Evolutionary conservation across 1,284 basidiomycete species (phyloP), one percentile per base, ranked within the genome.

Genomic region (Rugosomyces carneus): DNA sequence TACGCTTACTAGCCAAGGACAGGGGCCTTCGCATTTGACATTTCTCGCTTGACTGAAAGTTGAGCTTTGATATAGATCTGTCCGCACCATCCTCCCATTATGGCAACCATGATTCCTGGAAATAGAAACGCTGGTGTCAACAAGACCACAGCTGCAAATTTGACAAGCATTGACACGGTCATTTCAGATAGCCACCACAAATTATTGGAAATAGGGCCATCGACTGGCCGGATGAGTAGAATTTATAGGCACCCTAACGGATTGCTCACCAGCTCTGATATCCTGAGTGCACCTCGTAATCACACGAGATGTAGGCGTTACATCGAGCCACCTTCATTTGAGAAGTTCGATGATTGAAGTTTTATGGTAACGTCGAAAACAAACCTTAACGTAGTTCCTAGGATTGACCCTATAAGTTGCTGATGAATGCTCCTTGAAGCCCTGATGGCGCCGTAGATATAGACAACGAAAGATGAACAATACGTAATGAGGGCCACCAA

Each of bases 11-110:
- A 81, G 37, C 78, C 80, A 47, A 85, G 70, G 5, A 89, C 75
- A 0, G 84, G 84, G 3, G 79, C 71, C 50, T 72, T 75, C 6
- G 80, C 76, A 60, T 84, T 85, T 32, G 75, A 79, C 80, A 81
- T 81, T 58, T 85, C 79, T n/a, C 81, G 73, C 57, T 89, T 90
- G 38, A 89, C 82, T 10, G 81, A 78, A 20, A 89, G 67, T 60
- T 90, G 87, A 13, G 81, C 80, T 55, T 78, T 78, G 57, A 89
- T 84, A 55, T 80, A 82, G 35, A 81, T 60, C 41, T 67, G 69
- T n/a, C 67, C 66, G 49, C 62, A 57, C 59, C 59, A 65, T 20
- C 63, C 58, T 7, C 66, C 66, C 16, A 66, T 8, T 2, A 55
- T 47, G 1, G 59, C 65, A 8, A 66, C 58, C 5, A 57, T 13